Evolutionary conservation across 495 filamentous ascomycete genomes (phyloP), one percentile per base, ranked within the genome.

Genomic region (Chaetomidium leptoderma): DNA sequence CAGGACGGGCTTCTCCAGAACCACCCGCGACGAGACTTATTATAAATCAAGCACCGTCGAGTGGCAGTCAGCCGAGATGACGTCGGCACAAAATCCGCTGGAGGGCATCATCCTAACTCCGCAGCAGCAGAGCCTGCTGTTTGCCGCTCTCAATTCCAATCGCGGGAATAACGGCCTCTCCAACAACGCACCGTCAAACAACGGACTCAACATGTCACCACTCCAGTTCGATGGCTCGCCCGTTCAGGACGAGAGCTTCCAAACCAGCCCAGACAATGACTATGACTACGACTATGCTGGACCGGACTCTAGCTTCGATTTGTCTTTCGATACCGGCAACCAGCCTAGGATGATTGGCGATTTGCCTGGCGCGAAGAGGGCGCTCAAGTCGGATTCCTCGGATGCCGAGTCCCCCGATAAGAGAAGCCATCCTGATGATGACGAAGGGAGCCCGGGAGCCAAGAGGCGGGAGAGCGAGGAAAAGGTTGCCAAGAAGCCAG

Each of bases 91-190:
- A 39, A 72, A 73, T 45, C 62, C 72, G 10, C 65, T 76, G 11
- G 66, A 70, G 49, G 68, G 74, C 52, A 73, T 78, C 65, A 68
- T 78, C 68, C 86, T 96, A 58, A 90, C 90, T 36, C 85, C 87
- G 17, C 84, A 87, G 64, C 90, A 98, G 71, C 90, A 97, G 74
- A 86, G 88, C 66, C 84, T 97, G 37, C 75, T 97, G 40, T 85
- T 91, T 39, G 89, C 90, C 44, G 92, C 93, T 23, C 83, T 98
- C 61, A 86, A 86, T 45, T 95, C 92, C 53, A 92, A 92, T 71
- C 79, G 56, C 59, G 65, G 54, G 11, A 70, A 58, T 36, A 67
- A 62, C 23, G 65, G 59, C 52, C 66, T 59, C 16, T 30, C 65
- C 16, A 74, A 66, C 55, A 70, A 60, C 23, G 65, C 58, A 50